Base-by-base conservation (phyloP, 805 yeast genomes). In the Lipomyces sp. region DNA sequence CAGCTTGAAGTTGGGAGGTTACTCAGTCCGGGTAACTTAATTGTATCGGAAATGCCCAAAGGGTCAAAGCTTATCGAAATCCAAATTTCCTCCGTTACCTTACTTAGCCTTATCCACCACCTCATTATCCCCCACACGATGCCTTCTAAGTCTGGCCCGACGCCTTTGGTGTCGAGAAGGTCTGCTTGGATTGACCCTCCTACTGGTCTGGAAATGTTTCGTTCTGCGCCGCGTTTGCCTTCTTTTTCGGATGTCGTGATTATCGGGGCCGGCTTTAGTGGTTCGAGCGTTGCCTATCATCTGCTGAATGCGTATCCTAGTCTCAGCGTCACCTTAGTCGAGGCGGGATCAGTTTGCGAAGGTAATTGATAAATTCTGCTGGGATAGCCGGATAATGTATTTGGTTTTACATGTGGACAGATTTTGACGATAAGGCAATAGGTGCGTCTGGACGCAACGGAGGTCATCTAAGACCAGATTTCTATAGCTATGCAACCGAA, bases 381-480 rank as follows among this genome's bases (percentile, higher is more conserved):
- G 3, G 24, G 33, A 4, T 1, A 8, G 23, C 23, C 34, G 18
- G 8, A 11, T 6, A 18, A 18, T 18, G 31, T 34, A 28, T 13
- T 38, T 22, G 34, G 13, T 6, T 47, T 16, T n/a, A n/a, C n/a
- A n/a, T n/a, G n/a, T 32, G 5, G 13, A 26, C n/a, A 7, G 37
- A 21, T 10, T 10, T 4, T 7, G 35, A 6, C 13, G 3, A 18
- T 19, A 6, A 55, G 62, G 63, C 31, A n/a, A n/a, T n/a, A n/a
- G n/a, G n/a, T n/a, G 79, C 79, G 5, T 72, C 77, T 1, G 79
- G 76, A 6, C 63, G 79, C 49, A 75, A 75, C 51, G 79, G 79
- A 21, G 79, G 79, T 2, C 79, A 75, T 55, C 56, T 76, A 48
- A 72, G 73, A 40, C 77, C 78, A 48, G 55, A 57, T 33, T 40